Conservation (phyloP, 2,329 filamentous ascomycete genomes). For the Hypoxylon sp. region DNA sequence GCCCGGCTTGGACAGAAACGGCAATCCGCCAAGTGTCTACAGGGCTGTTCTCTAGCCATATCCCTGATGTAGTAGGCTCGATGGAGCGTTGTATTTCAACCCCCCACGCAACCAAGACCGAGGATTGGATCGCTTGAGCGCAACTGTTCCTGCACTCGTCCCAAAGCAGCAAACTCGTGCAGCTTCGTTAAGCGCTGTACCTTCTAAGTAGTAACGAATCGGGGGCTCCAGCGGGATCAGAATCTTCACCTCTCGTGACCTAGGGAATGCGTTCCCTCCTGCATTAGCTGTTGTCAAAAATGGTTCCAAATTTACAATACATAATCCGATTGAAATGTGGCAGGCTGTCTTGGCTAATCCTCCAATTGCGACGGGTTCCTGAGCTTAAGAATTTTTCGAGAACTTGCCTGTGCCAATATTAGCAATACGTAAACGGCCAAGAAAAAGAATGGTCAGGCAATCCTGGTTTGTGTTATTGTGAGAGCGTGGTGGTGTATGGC, state of each 20-base stretch:
- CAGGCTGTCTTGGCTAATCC: constrained; percentile 43
- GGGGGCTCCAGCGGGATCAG: constrained; percentile 33
- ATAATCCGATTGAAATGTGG: constrained; percentile 42
- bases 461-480: constrained; percentile 20
- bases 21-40: constrained; percentile 37
- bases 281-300: constrained; percentile 40
- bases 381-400: constrained; percentile 12
- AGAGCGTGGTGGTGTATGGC: constrained; percentile 34
- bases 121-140: constrained; percentile 36
- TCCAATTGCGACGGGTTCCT: constrained; percentile 10
- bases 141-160: constrained; percentile 34
- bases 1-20: constrained; percentile 32
- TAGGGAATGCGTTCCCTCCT: constrained; percentile 39
- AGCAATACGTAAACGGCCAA: constrained; percentile 33
- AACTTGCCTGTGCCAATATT: constrained; percentile 24
- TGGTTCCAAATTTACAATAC: constrained; percentile 22
- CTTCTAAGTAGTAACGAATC: constrained; percentile 36
- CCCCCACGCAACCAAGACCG: constrained; percentile 34
- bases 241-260: constrained; percentile 43
- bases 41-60: constrained; percentile 38
- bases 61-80: constrained; percentile 26
- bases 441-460: constrained; percentile 17
- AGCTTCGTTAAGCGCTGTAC: constrained; percentile 37
- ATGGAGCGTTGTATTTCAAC: constrained; percentile 33
- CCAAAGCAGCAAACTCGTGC: constrained; percentile 40